Conservation (phyloP, 2,329 filamentous ascomycete species). For the Paecilomyces dactylethromorphus region DNA sequence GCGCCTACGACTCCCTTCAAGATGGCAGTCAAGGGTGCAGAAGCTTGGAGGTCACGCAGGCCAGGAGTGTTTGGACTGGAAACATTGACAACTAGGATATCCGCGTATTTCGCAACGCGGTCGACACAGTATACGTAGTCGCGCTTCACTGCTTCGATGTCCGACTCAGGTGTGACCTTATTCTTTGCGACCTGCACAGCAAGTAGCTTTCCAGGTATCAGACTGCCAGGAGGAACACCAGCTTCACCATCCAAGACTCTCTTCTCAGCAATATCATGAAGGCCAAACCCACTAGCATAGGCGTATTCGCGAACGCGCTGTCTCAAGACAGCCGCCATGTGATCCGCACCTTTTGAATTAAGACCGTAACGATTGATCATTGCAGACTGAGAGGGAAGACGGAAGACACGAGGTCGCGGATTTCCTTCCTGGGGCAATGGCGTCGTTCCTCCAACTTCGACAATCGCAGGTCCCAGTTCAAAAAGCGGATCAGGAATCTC, state of each 20-base stretch:
- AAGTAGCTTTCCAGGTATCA: slow-evolving; percentile 68
- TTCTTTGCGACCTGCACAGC: slow-evolving; percentile 97
- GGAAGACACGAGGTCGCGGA: slow-evolving; percentile 78
- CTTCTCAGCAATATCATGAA: slow-evolving; percentile 57
- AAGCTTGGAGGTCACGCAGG: slow-evolving; percentile 76
- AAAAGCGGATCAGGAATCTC: slow-evolving; percentile 82
- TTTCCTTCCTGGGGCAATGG: slow-evolving; percentile 85
- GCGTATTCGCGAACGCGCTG: slow-evolving; percentile 74
- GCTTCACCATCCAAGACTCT: slow-evolving; percentile 71
- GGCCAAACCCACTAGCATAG: slow-evolving; percentile 59
- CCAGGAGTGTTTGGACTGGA: slow-evolving; percentile 95
- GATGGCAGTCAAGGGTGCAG: slow-evolving; percentile 73
- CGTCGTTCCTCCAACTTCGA: slow-evolving; percentile 89
- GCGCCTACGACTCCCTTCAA: slow-evolving; percentile 76
- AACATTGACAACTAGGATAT: slow-evolving; percentile 96
- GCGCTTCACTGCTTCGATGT: slow-evolving; percentile 71
- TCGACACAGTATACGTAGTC: slow-evolving; percentile 87
- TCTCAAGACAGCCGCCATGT: slow-evolving; percentile 71
- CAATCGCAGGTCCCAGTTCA: slow-evolving; percentile 74
- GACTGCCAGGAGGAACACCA: slow-evolving; percentile 72
- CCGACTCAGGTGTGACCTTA: slow-evolving; percentile 78
- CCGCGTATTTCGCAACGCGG: slow-evolving; percentile 76
- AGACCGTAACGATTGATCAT: slow-evolving; percentile 95
- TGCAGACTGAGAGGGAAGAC: slow-evolving; percentile 73
- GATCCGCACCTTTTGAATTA: slow-evolving; percentile 84